Base-by-base conservation (phyloP, 331 rosid species). In the Rhamnella rubrinervis region DNA sequence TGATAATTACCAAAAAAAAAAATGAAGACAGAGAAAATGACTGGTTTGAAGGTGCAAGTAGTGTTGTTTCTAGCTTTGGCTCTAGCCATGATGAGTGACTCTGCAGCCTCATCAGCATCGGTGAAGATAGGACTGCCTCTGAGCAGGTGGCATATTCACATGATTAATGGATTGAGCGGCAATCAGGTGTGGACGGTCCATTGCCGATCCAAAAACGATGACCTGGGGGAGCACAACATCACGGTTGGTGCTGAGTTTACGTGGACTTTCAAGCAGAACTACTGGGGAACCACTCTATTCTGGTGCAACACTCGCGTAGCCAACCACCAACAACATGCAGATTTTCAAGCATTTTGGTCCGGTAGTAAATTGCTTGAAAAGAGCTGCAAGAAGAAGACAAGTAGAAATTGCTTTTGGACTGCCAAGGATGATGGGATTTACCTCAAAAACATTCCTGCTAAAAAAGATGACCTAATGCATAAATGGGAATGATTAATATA, bases 241-340 rank as follows among this genome's bases (percentile, higher is more conserved):
- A 18, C 52, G 12, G n/a, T 18, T 0, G 80, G 79, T 5, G 51
- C 59, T 8, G 81, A 84, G 26, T 44, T 65, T 51, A 62, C 67
- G 5, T 82, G 84, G 86, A 41, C 70, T 55, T 86, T 88, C 20
- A 78, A 58, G 40, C 5, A 65, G 0, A 68, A 84, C 39, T 67
- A 76, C 47, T 46, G 7, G 7, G 80, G 79, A 37, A 41, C 78
- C 28, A 85, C 90, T 0, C 17, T 69, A 0, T 85, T 78, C 57
- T 85, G 87, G 90, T 88, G 93, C 71, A 1, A 59, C 26, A 44
- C 77, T 25, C 53, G 65, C 0, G 74, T 18, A 17, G 78, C 13
- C 4, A 44, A 10, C 35, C 35, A 64, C 25, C 14, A 64, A 1
- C 67, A 56, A 13, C 17, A 51, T 2, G 63, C 68, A 40, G 2